phyloP scores from a whole-genome alignment of 805 yeast species.

The Wickerhamomyces canadensis region DNA sequence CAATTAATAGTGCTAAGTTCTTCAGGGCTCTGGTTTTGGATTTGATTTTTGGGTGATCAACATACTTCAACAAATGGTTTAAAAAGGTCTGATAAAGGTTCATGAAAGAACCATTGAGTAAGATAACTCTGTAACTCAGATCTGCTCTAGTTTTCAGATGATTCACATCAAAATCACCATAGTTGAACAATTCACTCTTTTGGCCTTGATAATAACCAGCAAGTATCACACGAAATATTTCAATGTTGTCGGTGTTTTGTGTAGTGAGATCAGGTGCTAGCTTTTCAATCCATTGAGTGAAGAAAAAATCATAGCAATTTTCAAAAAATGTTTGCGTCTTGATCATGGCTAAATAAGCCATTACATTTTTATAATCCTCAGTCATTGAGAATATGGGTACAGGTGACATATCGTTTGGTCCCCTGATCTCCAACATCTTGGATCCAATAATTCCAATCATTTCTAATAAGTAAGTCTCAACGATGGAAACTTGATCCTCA shows the following conservation, averaged over 20 bases:
- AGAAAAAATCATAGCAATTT: slow-evolving; percentile 9
- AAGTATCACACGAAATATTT: neutral
- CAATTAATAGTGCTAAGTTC: slow-evolving; percentile 49
- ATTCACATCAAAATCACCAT: neutral
- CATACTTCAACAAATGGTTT: slow-evolving; percentile 39
- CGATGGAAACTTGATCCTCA: slow-evolving; percentile 31
- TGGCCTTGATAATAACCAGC: slow-evolving; percentile 5
- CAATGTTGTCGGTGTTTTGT: neutral
- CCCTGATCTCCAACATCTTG: slow-evolving; percentile 35
- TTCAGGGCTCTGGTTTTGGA: slow-evolving; percentile 62
- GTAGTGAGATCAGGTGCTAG: neutral
- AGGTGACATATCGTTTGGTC: slow-evolving; percentile 9
- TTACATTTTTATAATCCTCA: slow-evolving; percentile 2
- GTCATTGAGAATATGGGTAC: neutral
- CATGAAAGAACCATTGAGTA: slow-evolving; percentile 14
- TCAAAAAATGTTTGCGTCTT: neutral
- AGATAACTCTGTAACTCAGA: neutral
- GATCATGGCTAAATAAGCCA: slow-evolving; percentile 1
- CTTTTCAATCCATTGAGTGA: slow-evolving; percentile 18
- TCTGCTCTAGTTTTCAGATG: neutral
- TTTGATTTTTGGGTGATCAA: slow-evolving; percentile 45
- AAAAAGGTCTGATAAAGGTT: slow-evolving; percentile 48
- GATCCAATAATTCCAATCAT: slow-evolving; percentile 57
- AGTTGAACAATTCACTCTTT: neutral
- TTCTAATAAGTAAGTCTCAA: slow-evolving; percentile 53